Percentiles rank a stretch among this genome's conserved stretches.
Evolutionary conservation across 176 grass and related monocot genomes (phyloP).

Genomic region (Lolium multiflorum): DNA sequence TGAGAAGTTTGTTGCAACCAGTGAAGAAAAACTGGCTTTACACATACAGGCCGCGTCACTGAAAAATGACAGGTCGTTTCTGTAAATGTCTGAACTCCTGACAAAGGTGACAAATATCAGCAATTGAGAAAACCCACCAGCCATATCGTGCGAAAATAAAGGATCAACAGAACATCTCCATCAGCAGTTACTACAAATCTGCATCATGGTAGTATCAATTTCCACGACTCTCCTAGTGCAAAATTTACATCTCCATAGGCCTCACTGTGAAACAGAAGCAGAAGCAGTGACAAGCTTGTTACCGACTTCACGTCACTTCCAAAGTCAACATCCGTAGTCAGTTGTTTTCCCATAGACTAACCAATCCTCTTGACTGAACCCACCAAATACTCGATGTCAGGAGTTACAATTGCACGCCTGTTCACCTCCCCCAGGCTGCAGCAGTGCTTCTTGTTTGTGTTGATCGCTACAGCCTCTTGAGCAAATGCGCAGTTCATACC

Average conservation of each 20-base stretch:
- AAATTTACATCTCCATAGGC: background rate
- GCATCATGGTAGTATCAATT: background rate
- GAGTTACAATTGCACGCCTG: conserved; percentile 49
- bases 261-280: background rate
- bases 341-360: background rate
- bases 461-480: conserved; percentile 59
- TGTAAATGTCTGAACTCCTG: background rate
- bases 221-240: background rate
- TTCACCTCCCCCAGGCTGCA: conserved; percentile 62
- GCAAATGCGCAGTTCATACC: conserved; percentile 61
- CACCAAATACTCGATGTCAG: conserved; percentile 66
- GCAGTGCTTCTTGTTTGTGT: conserved; percentile 70
- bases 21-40: background rate
- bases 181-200: background rate
- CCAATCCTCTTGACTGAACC: conserved; percentile 39
- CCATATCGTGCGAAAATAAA: background rate
- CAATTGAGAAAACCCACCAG: background rate
- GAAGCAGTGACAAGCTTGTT: background rate
- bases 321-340: background rate
- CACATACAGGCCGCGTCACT: background rate
- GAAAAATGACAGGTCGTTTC: background rate
- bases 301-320: background rate
- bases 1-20: background rate
- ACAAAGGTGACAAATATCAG: background rate
- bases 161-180: background rate